These are phyloP conservation scores for Colletotrichum sp. DNA, from an alignment of 2,329 filamentous ascomycete genomes.

Conservation along the genomic window DNA sequence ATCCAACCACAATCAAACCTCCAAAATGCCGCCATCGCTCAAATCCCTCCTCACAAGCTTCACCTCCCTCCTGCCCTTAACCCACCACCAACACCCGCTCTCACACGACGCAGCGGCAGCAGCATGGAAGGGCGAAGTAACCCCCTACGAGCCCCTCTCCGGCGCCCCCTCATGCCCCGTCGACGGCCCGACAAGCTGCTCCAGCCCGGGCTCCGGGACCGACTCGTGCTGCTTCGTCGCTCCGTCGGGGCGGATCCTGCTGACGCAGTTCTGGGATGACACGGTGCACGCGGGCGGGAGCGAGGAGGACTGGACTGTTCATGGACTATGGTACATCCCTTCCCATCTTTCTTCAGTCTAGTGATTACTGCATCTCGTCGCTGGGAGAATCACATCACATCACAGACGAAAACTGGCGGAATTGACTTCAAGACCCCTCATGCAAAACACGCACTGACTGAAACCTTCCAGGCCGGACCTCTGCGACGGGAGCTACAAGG, in stretches of 20 bases:
- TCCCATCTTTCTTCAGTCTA: not conserved
- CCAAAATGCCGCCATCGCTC: not conserved
- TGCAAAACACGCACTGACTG: not conserved
- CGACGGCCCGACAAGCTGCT: slow-evolving; percentile 46
- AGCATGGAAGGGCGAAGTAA: slow-evolving; percentile 9
- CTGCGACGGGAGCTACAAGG: slow-evolving; percentile 48
- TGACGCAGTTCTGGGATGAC: slow-evolving; percentile 51
- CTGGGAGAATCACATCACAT: not conserved
- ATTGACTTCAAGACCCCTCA: not conserved
- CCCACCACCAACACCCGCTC: not conserved
- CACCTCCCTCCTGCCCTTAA: not conserved
- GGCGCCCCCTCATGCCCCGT: slow-evolving; percentile 44
- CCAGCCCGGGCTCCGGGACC: slow-evolving; percentile 36
- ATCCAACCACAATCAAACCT: not conserved
- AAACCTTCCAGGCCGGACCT: slow-evolving; percentile 41
- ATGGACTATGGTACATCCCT: slow-evolving; percentile 43
- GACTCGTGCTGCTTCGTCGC: slow-evolving; percentile 48
- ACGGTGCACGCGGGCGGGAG: slow-evolving; percentile 42
- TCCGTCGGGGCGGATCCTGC: slow-evolving; percentile 44
- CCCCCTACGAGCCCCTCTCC: slow-evolving; percentile 39
- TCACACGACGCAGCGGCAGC: not conserved
- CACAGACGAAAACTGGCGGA: not conserved
- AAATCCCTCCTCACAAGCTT: not conserved
- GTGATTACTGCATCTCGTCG: fast-evolving
- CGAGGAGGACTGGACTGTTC: slow-evolving; percentile 49